phyloP scores from a whole-genome alignment of 768 basidiomycete species.

The Heimioporus sp. region DNA sequence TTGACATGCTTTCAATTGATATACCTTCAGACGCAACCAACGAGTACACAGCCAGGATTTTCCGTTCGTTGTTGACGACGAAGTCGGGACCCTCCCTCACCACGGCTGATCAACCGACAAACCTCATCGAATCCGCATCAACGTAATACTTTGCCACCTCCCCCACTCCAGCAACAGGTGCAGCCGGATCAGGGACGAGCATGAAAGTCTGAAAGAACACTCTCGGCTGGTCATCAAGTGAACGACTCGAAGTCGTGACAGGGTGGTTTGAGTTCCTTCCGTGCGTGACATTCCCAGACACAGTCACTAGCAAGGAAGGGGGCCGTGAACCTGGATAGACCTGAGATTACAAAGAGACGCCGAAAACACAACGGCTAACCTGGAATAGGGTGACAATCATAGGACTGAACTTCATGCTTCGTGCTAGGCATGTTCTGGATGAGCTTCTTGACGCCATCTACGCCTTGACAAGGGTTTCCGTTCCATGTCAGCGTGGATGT shows the following conservation, averaged over 20 bases:
- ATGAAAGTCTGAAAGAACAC: slow-evolving; percentile 89
- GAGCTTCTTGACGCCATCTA: slow-evolving; percentile 64
- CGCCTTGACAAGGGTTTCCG: slow-evolving; percentile 74
- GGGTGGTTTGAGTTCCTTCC: slow-evolving; percentile 63
- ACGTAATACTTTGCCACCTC: slow-evolving; percentile 83
- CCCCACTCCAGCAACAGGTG: slow-evolving; percentile 60
- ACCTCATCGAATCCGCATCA: slow-evolving; percentile 74
- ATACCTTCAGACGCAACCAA: no score
- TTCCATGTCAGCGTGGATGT: slow-evolving; percentile 83
- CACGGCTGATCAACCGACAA: slow-evolving; percentile 58
- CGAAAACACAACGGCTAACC: slow-evolving; percentile 41
- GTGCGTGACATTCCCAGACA: slow-evolving; percentile 77
- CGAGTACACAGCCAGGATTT: no score
- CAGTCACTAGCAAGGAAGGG: slow-evolving; percentile 74
- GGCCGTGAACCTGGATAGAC: slow-evolving; percentile 63
- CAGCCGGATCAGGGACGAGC: slow-evolving; percentile 71
- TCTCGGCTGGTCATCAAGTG: slow-evolving; percentile 73
- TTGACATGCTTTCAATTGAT: no score
- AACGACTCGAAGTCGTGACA: slow-evolving; percentile 43
- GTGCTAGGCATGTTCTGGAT: slow-evolving; percentile 73
- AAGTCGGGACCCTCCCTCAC: neutral
- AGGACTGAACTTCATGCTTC: slow-evolving; percentile 83
- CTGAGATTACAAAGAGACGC: slow-evolving; percentile 4
- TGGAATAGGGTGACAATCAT: slow-evolving; percentile 88
- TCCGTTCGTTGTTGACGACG: no score